Evolutionary conservation across 2,329 filamentous ascomycete species (phyloP).

Genomic region (Aureobasidium uvarum): DNA sequence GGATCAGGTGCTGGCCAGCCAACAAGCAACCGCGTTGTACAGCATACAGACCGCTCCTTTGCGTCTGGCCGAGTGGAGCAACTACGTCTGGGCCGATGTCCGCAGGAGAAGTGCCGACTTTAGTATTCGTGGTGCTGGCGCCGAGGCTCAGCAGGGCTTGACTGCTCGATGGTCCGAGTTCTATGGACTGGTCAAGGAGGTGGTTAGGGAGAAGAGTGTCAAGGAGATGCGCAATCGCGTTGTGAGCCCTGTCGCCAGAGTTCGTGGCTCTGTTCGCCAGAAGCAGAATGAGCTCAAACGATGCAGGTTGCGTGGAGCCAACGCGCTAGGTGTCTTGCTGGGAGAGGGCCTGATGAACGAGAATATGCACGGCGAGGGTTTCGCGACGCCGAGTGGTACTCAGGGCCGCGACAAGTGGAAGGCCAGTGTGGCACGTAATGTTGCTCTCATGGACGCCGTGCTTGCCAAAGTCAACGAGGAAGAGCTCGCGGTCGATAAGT

Average conservation of each 20-base stretch:
- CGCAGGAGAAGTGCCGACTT: slow-evolving; percentile 38
- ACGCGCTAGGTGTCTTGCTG: slow-evolving; percentile 80
- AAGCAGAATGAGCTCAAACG: slow-evolving; percentile 71
- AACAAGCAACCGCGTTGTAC: slow-evolving; percentile 76
- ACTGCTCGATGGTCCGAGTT: slow-evolving; percentile 52
- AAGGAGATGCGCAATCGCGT: slow-evolving; percentile 68
- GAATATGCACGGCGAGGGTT: slow-evolving; percentile 39
- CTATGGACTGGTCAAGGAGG: slow-evolving; percentile 75
- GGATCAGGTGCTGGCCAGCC: slow-evolving; percentile 81
- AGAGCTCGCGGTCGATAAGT: slow-evolving; percentile 55
- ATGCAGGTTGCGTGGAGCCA: slow-evolving; percentile 76
- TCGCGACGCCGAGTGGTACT: slow-evolving; percentile 33
- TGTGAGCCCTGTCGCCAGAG: slow-evolving; percentile 73
- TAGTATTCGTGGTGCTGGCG: slow-evolving; percentile 32
- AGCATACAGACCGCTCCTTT: slow-evolving; percentile 80
- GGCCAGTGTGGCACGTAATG: slow-evolving; percentile 72
- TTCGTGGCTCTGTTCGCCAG: slow-evolving; percentile 68
- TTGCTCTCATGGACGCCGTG: slow-evolving; percentile 83
- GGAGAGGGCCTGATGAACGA: slow-evolving; percentile 72
- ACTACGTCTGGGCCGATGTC: slow-evolving; percentile 67
- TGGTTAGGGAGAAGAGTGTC: slow-evolving; percentile 69
- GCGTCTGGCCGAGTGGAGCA: slow-evolving; percentile 68
- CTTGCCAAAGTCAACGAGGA: slow-evolving; percentile 67
- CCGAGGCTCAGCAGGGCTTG: slow-evolving; percentile 36
- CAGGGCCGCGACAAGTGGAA: slow-evolving; percentile 59